Evolutionary conservation across 208 protist genomes (phyloP), one percentile per base, ranked within the genome.

Genomic region (Trypanosoma mega): DNA sequence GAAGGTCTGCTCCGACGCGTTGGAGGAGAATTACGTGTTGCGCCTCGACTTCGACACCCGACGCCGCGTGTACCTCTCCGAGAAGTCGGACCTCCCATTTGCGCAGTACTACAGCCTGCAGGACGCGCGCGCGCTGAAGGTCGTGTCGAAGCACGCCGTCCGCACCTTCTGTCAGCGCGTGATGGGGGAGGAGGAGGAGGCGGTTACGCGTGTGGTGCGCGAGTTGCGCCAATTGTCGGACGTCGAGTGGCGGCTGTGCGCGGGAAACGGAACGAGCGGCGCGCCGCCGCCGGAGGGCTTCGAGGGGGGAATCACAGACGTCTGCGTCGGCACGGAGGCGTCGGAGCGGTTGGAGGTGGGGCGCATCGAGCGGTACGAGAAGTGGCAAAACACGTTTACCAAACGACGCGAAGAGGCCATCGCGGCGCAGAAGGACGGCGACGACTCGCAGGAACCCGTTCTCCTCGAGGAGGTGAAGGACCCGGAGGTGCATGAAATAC

Each of bases 111-210:
- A 93, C 78, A 88, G 71, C 36, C 45, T 41, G 16, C 65, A 61
- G 18, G 82, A 93, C 62, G 44, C 62, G 9, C 24, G 48, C 8
- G 62, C 86, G 11, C 51, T 73, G 14, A 67, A 74, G 29, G 14
- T 61, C 21, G 23, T 53, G 27, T 41, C 39, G 26, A 34, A 54
- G 0, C 34, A 39, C 14, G 82, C 74, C 0, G 64, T 76, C 1
- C 63, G 46, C n/a, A 41, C 43, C 18, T 71, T 90, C 46, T 93
- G 86, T 33, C 68, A 63, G 21, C 56, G 66, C 21, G 52, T 90
- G 20, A 68, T 90, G 68, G 67, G 73, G n/a, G 76, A 90, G 26
- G 66, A 72, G 20, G 86, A 93, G 52, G 86, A 93, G 1, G 79
- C 75, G 24, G 60, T 93, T 21, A 63, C 72, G 37, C 46, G 53